A percentile compares a stretch with the other conserved stretches of the same genome.
These are phyloP conservation scores for Poterioochromonas sp. DNA, from an alignment of 352 stramenopile species.

Conservation along the genomic window DNA sequence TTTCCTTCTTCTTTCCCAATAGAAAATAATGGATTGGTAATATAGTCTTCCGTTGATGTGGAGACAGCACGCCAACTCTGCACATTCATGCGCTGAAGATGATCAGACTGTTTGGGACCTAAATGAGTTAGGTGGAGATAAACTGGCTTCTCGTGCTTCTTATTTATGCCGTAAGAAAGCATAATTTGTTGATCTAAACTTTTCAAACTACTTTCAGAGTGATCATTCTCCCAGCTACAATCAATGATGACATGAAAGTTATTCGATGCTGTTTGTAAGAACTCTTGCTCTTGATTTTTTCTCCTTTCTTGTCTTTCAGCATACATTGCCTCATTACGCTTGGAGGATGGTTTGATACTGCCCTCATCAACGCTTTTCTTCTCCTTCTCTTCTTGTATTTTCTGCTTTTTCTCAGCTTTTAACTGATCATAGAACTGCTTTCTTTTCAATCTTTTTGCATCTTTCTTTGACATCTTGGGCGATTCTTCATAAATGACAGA, in stretches of 20 bases:
- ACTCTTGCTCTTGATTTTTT: constrained; percentile 49
- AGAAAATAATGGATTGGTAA: constrained; percentile 41
- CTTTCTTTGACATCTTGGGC: background rate
- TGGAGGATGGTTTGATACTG: constrained; percentile 51
- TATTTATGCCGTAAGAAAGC: constrained; percentile 60
- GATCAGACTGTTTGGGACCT: constrained; percentile 44
- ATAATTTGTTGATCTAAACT: constrained; percentile 84
- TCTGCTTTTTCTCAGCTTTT: constrained; percentile 52
- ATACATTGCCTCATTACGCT: constrained; percentile 41
- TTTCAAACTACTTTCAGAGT: constrained; percentile 81
- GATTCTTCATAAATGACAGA: background rate
- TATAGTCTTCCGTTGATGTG: constrained; percentile 39
- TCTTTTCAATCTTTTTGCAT: background rate
- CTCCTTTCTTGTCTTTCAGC: constrained; percentile 38
- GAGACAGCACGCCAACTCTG: constrained; percentile 44
- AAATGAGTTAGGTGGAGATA: constrained; percentile 56
- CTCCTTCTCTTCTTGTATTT: constrained; percentile 72
- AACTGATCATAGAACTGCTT: constrained; percentile 37
- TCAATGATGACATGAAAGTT: constrained; percentile 67
- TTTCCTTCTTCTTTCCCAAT: constrained; percentile 57
- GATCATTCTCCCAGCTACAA: constrained; percentile 81
- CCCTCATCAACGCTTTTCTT: constrained; percentile 49
- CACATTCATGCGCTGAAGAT: constrained; percentile 1
- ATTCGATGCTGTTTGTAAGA: constrained; percentile 62
- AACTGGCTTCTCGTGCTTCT: constrained; percentile 45